Evolutionary conservation across 768 basidiomycete species (phyloP).

Genomic region (Pleurotus salmoneostramineus): DNA sequence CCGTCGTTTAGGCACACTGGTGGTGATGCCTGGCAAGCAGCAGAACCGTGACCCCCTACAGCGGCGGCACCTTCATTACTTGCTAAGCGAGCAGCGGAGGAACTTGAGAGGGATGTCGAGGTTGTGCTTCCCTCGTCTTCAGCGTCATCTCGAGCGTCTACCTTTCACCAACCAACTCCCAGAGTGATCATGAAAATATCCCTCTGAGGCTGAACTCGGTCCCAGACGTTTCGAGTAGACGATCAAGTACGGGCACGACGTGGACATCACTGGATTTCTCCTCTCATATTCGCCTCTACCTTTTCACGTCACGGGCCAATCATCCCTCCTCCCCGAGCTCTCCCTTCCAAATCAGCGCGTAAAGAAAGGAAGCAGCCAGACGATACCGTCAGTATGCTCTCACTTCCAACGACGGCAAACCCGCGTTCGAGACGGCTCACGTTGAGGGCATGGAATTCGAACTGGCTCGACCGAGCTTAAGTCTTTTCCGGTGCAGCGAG

Average conservation of each 20-base stretch:
- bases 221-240: not conserved
- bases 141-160: not conserved
- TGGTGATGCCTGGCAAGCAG: not conserved
- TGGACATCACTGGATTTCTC: not conserved
- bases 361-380: too few species aligned
- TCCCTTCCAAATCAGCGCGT: too few species aligned
- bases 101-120: not conserved
- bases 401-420: too few species aligned
- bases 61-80: not conserved
- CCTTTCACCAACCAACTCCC: not conserved
- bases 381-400: too few species aligned
- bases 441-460: too few species aligned
- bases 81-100: not conserved
- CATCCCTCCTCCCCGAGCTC: too few species aligned
- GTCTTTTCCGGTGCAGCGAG: too few species aligned
- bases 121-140: not conserved
- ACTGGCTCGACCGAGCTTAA: too few species aligned
- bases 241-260: not conserved
- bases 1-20: slow-evolving; percentile 16
- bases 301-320: too few species aligned
- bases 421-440: too few species aligned
- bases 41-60: slow-evolving; percentile 2
- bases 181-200: not conserved
- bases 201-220: not conserved
- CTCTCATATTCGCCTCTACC: too few species aligned